Evolutionary conservation across 73 alveolate genomes (phyloP).

Genomic region (Tetrahymena borealis): DNA sequence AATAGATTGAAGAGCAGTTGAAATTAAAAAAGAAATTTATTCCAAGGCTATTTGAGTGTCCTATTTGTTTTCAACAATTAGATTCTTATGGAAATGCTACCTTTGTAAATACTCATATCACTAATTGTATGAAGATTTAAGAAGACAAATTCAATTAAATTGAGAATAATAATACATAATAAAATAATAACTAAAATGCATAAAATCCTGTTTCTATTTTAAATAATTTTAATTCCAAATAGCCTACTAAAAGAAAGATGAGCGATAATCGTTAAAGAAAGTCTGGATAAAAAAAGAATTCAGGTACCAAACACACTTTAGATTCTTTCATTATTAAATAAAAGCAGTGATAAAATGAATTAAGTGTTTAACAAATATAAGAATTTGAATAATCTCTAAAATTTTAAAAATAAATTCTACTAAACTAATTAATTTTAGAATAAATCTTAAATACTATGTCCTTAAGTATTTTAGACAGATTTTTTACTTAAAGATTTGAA

Average conservation of each 20-base stretch:
- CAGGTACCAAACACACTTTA: background rate
- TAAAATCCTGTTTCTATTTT: background rate
- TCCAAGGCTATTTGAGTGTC: conserved; percentile 22
- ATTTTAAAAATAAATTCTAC: no score
- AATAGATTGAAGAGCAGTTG: background rate
- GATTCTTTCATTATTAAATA: background rate
- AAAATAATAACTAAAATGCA: background rate
- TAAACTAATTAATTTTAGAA: no score
- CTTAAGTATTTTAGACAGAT: no score
- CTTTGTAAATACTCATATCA: conserved; percentile 15
- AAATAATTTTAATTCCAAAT: background rate
- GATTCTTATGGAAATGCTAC: conserved; percentile 33
- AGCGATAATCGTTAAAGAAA: background rate
- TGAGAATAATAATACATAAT: background rate
- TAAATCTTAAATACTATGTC: no score
- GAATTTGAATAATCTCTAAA: no score
- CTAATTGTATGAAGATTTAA: background rate
- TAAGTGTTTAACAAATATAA: no score
- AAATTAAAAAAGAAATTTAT: conserved; percentile 2
- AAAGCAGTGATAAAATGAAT: background rate
- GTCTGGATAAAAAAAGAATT: background rate
- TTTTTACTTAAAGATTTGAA: no score
- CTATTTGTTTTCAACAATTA: conserved; percentile 11
- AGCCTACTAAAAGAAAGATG: background rate
- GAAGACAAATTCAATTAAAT: background rate